Evolutionary conservation across 495 filamentous ascomycete genomes (phyloP), one percentile per base, ranked within the genome.

Genomic region (Gamarada debralockiae): DNA sequence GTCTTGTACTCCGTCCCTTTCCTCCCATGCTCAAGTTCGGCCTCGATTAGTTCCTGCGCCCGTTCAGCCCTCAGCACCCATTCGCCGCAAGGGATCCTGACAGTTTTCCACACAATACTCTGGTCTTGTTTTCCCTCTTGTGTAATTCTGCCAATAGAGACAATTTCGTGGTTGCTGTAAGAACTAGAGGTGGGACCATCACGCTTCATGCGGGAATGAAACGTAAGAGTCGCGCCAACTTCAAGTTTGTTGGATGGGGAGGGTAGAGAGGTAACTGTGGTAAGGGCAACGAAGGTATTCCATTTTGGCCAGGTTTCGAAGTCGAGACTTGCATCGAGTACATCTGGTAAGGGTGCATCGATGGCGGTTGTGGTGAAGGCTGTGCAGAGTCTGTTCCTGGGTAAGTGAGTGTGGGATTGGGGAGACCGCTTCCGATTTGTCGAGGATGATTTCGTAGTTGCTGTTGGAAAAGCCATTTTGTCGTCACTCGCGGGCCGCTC

Each of bases 151-250:
- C n/a, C n/a, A n/a, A n/a, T n/a, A n/a, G n/a, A n/a, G n/a, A n/a
- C n/a, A n/a, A n/a, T n/a, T n/a, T n/a, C n/a, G n/a, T n/a, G n/a
- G n/a, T n/a, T n/a, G n/a, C n/a, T n/a, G n/a, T n/a, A n/a, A n/a
- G n/a, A n/a, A n/a, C n/a, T n/a, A n/a, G n/a, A n/a, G n/a, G n/a
- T n/a, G n/a, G n/a, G n/a, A n/a, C n/a, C n/a, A n/a, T n/a, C n/a
- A n/a, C n/a, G n/a, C n/a, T n/a, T n/a, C 62, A 65, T 62, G 21
- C 53, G 50, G 14, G 48, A 47, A 36, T 65, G 55, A 38, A 62
- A 60, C 2, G 53, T 60, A 33, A 60, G 46, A 3, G 41, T 3
- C 0, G 49, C 44, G 8, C 57, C 56, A 0, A 45, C 34, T 6
- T 33, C 23, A 3, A 62, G 37, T 21, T 25, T 27, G 3, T 15